These are phyloP conservation scores for Acacia confusa DNA, from an alignment of 306 rosid species.

Conservation along the genomic window DNA sequence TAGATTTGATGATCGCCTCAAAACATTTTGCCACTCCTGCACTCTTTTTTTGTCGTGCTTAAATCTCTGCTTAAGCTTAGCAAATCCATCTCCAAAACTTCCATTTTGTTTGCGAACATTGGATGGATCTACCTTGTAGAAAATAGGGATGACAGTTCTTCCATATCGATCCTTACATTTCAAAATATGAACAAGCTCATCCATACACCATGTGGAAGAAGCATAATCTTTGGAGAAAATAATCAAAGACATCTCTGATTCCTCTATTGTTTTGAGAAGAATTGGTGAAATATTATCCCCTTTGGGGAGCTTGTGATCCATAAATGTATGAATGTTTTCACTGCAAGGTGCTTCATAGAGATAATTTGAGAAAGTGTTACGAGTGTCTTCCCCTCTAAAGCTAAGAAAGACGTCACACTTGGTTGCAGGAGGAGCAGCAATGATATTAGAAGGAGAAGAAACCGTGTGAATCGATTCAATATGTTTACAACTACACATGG, in stretches of 20 bases:
- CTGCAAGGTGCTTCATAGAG: not conserved
- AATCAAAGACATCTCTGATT: not conserved
- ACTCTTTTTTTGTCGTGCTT: too few species aligned
- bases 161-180: not conserved
- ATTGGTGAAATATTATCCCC: not conserved
- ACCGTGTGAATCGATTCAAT: not conserved
- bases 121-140: too few species aligned
- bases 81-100: too few species aligned
- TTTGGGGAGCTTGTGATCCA: not conserved
- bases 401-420: not conserved
- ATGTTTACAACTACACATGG: too few species aligned
- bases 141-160: not conserved
- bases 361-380: not conserved
- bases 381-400: not conserved
- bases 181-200: not conserved
- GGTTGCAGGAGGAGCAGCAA: not conserved
- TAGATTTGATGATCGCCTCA: too few species aligned
- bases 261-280: not conserved
- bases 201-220: not conserved
- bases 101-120: too few species aligned
- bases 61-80: too few species aligned
- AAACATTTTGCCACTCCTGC: too few species aligned
- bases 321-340: not conserved
- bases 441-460: not conserved
- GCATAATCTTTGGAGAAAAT: not conserved